Percentiles rank a stretch among this genome's conserved stretches.
Evolutionary conservation across 1,139 yeast genomes (phyloP).

Genomic region (Pichia sp.): DNA sequence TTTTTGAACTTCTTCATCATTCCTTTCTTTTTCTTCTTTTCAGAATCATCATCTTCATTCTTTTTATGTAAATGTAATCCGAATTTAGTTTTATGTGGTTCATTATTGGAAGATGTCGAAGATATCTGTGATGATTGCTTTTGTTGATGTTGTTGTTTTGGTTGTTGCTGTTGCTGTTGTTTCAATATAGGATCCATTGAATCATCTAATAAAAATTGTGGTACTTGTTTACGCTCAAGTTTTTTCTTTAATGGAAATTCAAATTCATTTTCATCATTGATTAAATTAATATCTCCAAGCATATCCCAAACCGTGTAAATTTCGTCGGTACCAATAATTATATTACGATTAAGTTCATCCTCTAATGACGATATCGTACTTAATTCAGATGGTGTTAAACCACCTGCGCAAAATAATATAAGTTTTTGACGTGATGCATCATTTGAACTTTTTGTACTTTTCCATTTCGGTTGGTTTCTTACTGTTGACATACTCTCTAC

Average conservation of each 20-base stretch:
- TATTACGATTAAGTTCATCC: slow-evolving; percentile 56
- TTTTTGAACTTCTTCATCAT: slow-evolving; percentile 21
- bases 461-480: slow-evolving; percentile 28
- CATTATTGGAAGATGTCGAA: not conserved
- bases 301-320: slow-evolving; percentile 57
- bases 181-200: slow-evolving; percentile 16
- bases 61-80: not conserved
- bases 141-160: not conserved
- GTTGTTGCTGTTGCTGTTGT: not conserved
- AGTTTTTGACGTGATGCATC: slow-evolving; percentile 30
- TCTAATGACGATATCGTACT: slow-evolving; percentile 72
- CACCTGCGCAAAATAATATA: slow-evolving; percentile 83
- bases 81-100: slow-evolving; percentile 4
- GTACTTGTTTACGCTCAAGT: slow-evolving; percentile 15
- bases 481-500: slow-evolving; percentile 11
- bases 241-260: slow-evolving; percentile 23
- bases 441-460: slow-evolving; percentile 19
- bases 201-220: slow-evolving; percentile 19
- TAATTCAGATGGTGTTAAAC: slow-evolving; percentile 77
- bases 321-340: slow-evolving; percentile 79
- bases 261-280: slow-evolving; percentile 22
- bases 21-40: slow-evolving; percentile 17
- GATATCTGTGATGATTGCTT: not conserved
- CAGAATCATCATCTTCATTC: not conserved
- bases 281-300: slow-evolving; percentile 36